These are phyloP conservation scores for Pelargonium myrrhifolium DNA, from an alignment of 441 rosid species.

Conservation along the genomic window DNA sequence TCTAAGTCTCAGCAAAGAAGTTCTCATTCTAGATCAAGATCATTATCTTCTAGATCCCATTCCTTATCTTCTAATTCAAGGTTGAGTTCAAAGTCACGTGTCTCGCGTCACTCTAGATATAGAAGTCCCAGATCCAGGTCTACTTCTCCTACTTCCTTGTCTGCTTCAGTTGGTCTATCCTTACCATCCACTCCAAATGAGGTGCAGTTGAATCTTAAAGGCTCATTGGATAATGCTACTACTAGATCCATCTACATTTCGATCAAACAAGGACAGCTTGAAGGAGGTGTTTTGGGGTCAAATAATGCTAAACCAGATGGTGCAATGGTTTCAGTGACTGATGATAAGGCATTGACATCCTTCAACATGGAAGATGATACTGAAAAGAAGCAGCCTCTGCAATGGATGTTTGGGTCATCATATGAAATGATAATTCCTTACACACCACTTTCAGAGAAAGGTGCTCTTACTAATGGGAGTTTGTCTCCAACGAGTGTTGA, in stretches of 20 bases:
- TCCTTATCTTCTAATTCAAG: slow-evolving; percentile 24
- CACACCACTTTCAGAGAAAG: slow-evolving; percentile 15
- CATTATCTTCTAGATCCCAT: slow-evolving; percentile 21
- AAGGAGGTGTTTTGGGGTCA: slow-evolving; percentile 10
- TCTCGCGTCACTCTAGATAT: slow-evolving; percentile 21
- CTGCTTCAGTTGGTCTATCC: slow-evolving; percentile 22
- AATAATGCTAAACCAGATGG: slow-evolving; percentile 21
- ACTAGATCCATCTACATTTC: slow-evolving; percentile 22
- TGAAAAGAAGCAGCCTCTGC: slow-evolving; percentile 20
- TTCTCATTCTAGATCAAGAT: slow-evolving; percentile 27
- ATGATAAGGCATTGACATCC: slow-evolving; percentile 15
- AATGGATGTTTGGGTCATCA: slow-evolving; percentile 12
- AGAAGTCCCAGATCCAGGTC: slow-evolving; percentile 21
- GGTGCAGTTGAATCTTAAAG: slow-evolving; percentile 22
- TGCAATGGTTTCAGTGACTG: slow-evolving; percentile 5
- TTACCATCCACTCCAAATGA: slow-evolving; percentile 29
- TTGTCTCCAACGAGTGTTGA: slow-evolving; percentile 14
- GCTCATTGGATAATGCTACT: slow-evolving; percentile 21
- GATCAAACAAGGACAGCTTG: slow-evolving; percentile 15
- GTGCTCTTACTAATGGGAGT: slow-evolving; percentile 7
- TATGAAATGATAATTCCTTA: slow-evolving; percentile 21
- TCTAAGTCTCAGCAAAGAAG: slow-evolving; percentile 15
- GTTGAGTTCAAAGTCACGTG: slow-evolving; percentile 20
- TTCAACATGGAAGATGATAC: slow-evolving; percentile 18
- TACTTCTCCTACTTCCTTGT: slow-evolving; percentile 27